A percentile compares a stretch with the other conserved stretches of the same genome.
phyloP scores from a whole-genome alignment of 2,329 filamentous ascomycete species.

The Cladorrhinum sp. region DNA sequence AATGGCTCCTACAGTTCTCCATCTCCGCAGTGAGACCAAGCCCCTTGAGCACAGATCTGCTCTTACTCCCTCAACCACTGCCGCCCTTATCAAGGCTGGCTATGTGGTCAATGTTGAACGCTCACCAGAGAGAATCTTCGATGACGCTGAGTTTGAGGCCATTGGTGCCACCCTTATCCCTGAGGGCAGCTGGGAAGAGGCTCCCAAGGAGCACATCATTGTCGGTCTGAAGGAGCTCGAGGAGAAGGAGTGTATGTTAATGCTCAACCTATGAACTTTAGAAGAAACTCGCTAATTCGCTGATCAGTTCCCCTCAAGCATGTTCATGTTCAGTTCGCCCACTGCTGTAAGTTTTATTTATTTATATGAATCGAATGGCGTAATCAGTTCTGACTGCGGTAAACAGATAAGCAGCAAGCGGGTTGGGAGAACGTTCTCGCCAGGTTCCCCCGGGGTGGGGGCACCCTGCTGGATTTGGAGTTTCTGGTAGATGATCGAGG shows the following conservation, averaged over 20 bases:
- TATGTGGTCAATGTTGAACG: constrained; percentile 68
- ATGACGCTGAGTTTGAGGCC: constrained; percentile 59
- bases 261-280: background rate
- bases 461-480: constrained; percentile 80
- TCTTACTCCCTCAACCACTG: constrained; percentile 43
- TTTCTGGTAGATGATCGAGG: constrained; percentile 72
- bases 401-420: constrained; percentile 63
- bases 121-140: constrained; percentile 64
- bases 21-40: constrained; percentile 59
- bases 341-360: constrained; percentile 37
- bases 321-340: constrained; percentile 68
- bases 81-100: constrained; percentile 64
- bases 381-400: constrained; percentile 4
- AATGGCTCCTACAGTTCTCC: constrained; percentile 42
- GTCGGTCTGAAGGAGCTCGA: constrained; percentile 76
- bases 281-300: constrained; percentile 14
- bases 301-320: constrained; percentile 63
- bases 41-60: constrained; percentile 54
- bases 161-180: constrained; percentile 64
- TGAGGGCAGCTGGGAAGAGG: constrained; percentile 62
- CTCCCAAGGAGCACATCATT: constrained; percentile 66
- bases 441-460: constrained; percentile 72
- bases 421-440: constrained; percentile 79
- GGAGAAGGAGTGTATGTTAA: constrained; percentile 55
- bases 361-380: background rate